Percentiles rank a stretch among this genome's conserved stretches.
Conservation (phyloP, 345 rosid genomes). For the Firmiana major region DNA sequence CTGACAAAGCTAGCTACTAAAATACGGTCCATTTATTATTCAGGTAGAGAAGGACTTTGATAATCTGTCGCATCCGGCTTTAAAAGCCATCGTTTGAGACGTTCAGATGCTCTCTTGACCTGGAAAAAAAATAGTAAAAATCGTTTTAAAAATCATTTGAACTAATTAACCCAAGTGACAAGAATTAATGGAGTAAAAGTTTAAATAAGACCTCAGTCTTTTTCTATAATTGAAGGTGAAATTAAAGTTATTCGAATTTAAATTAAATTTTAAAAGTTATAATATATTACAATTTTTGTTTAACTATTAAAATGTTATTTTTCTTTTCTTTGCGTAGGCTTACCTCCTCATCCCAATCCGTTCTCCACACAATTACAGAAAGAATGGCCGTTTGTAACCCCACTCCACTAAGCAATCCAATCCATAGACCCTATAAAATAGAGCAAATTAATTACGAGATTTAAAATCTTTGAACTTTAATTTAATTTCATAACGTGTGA, state of each 20-base stretch:
- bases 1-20: neutral
- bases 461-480: no score
- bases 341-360: constrained; percentile 38
- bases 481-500: no score
- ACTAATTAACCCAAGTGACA: neutral
- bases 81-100: constrained; percentile 18
- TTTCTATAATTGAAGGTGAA: no score
- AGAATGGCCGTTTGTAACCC: constrained; percentile 22
- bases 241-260: no score
- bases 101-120: constrained; percentile 17
- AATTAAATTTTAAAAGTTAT: no score
- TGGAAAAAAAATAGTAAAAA: neutral
- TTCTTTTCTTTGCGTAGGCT: no score
- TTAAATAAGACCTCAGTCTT: no score
- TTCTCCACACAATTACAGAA: constrained; percentile 18
- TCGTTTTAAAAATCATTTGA: neutral
- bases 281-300: no score
- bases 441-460: no score
- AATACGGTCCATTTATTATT: neutral
- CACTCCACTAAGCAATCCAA: constrained; percentile 25
- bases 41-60: neutral
- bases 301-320: no score
- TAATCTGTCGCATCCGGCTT: neutral
- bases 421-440: constrained; percentile 25
- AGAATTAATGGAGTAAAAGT: no score